These are phyloP conservation scores for Tilletia indica DNA, from an alignment of 1,284 basidiomycete genomes.

Conservation along the genomic window DNA sequence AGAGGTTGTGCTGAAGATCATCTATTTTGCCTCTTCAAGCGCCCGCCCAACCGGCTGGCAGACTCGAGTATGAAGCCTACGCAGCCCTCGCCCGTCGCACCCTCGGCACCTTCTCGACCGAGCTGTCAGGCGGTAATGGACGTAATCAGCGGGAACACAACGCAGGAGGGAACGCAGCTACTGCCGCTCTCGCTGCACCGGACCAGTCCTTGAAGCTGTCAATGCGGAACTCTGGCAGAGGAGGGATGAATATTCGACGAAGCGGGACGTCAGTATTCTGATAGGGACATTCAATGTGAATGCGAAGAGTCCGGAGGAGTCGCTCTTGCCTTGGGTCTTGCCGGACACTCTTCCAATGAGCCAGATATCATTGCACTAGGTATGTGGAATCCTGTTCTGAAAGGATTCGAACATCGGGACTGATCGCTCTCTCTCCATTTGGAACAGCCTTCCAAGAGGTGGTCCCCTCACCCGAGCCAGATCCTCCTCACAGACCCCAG, in stretches of 20 bases:
- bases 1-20: not conserved
- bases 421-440: slow-evolving; percentile 69
- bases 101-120: slow-evolving; percentile 9
- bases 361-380: slow-evolving; percentile 38
- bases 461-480: slow-evolving; percentile 89
- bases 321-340: slow-evolving; percentile 84
- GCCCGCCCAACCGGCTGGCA: not conserved
- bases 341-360: slow-evolving; percentile 61
- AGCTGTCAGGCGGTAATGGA: slow-evolving; percentile 4
- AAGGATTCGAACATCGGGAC: not conserved
- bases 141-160: not conserved
- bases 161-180: not conserved
- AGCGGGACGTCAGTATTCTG: slow-evolving; percentile 72
- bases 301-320: slow-evolving; percentile 76
- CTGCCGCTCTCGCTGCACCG: slow-evolving; percentile 18
- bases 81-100: slow-evolving; percentile 5
- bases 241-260: slow-evolving; percentile 78
- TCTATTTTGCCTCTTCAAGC: not conserved
- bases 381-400: slow-evolving; percentile 11
- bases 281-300: slow-evolving; percentile 95
- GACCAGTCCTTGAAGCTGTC: slow-evolving; percentile 85
- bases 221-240: slow-evolving; percentile 63
- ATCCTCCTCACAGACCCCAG: slow-evolving; percentile 90
- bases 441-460: slow-evolving; percentile 93
- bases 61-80: slow-evolving; percentile 15